phyloP scores from a whole-genome alignment of 1,284 basidiomycete genomes.

The Golubevia pallescens region DNA sequence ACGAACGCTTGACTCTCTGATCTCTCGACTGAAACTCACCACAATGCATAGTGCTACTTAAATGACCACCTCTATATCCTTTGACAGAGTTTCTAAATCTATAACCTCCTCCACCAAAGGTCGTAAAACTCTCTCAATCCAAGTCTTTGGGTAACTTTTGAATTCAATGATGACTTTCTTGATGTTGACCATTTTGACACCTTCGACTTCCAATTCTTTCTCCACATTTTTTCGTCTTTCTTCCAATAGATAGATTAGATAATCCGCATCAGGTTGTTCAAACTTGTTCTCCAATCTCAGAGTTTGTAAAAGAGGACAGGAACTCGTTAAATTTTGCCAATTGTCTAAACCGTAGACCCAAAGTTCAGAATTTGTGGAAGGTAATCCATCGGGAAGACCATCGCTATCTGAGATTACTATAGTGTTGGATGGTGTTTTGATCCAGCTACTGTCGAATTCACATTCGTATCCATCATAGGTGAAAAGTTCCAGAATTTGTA shows the following conservation, averaged over 20 bases:
- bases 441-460: no score
- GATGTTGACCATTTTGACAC: neutral
- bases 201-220: neutral
- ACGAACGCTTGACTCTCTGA: no score
- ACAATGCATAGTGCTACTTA: no score
- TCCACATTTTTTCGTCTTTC: neutral
- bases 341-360: neutral
- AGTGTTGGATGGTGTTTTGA: no score
- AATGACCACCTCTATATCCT: no score
- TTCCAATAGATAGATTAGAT: neutral
- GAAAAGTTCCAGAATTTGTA: no score
- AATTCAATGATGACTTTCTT: neutral
- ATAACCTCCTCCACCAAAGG: neutral
- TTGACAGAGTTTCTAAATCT: neutral
- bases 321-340: neutral
- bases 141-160: neutral
- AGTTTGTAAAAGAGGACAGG: neutral
- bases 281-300: neutral
- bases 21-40: no score
- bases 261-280: neutral
- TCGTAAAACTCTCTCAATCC: neutral
- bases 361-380: no score
- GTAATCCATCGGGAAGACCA: no score
- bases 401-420: no score
- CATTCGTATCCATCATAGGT: no score